These are phyloP conservation scores for Chaetomium sp. DNA, from an alignment of 2,329 filamentous ascomycete genomes.

Conservation along the genomic window DNA sequence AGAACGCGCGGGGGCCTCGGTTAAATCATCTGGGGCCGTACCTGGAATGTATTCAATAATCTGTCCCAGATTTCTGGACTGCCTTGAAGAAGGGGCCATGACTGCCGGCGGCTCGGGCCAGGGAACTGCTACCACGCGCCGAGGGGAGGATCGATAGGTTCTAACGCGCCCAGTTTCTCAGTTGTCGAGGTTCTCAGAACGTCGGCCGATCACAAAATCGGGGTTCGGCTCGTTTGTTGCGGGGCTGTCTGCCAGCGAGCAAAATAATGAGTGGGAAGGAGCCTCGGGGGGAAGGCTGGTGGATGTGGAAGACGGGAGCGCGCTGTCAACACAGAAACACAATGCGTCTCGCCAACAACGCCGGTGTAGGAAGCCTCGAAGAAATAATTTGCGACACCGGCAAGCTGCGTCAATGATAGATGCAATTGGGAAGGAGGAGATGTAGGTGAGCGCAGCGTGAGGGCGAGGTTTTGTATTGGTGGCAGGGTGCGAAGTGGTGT, in stretches of 20 bases:
- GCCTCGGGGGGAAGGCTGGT: background rate
- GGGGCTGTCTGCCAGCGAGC: background rate
- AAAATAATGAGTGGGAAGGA: background rate
- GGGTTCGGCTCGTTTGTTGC: background rate
- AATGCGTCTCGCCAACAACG: background rate
- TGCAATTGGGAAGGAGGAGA: slow-evolving; percentile 25
- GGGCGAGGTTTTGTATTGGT: slow-evolving; percentile 18
- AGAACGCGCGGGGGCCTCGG: background rate
- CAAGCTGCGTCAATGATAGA: slow-evolving; percentile 10
- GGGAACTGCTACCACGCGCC: slow-evolving; percentile 1
- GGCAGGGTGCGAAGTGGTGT: slow-evolving; percentile 3
- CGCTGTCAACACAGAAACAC: background rate
- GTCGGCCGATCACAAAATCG: background rate
- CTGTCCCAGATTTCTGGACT: slow-evolving; percentile 64
- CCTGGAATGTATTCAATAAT: slow-evolving; percentile 95
- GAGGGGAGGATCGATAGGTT: background rate
- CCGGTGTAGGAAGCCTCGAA: background rate
- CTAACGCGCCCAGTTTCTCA: background rate
- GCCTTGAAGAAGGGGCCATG: slow-evolving; percentile 47
- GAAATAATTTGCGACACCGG: background rate
- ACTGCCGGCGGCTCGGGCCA: slow-evolving; percentile 17
- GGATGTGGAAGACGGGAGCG: background rate
- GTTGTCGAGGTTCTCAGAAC: background rate
- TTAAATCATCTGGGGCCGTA: slow-evolving; percentile 38
- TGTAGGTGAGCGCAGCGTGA: slow-evolving; percentile 12